phyloP scores from a whole-genome alignment of 495 filamentous ascomycete species.

The Physcia stellaris region DNA sequence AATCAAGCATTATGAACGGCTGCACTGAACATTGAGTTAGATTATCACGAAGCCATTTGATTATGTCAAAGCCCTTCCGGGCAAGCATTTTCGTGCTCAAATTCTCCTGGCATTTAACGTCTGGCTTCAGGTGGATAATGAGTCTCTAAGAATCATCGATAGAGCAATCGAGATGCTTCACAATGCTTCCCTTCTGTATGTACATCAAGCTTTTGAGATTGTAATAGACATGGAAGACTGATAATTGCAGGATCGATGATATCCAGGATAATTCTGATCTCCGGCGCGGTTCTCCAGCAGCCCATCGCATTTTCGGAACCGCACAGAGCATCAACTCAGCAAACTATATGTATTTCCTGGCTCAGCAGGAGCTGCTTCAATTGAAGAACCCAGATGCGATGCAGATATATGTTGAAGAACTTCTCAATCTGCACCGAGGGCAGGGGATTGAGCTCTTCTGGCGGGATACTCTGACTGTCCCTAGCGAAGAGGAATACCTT shows the following conservation, averaged over 20 bases:
- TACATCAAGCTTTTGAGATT: neutral
- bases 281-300: slow-evolving; percentile 75
- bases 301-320: slow-evolving; percentile 82
- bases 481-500: slow-evolving; percentile 9
- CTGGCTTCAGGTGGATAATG: slow-evolving; percentile 10
- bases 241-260: slow-evolving; percentile 23
- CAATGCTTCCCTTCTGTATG: slow-evolving; percentile 15
- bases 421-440: slow-evolving; percentile 19
- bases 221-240: neutral
- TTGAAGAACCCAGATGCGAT: slow-evolving; percentile 25
- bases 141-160: slow-evolving; percentile 7
- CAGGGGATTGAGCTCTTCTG: slow-evolving; percentile 10
- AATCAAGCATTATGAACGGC: slow-evolving; percentile 4
- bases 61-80: slow-evolving; percentile 8
- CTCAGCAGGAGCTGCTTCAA: slow-evolving; percentile 44
- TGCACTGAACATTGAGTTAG: neutral
- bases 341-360: slow-evolving; percentile 90
- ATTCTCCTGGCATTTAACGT: slow-evolving; percentile 11
- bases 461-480: slow-evolving; percentile 3
- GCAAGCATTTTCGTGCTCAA: slow-evolving; percentile 1
- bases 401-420: too few species aligned
- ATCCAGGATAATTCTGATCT: slow-evolving; percentile 58
- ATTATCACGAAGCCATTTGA: slow-evolving; percentile 7
- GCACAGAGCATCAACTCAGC: slow-evolving; percentile 92
- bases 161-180: slow-evolving; percentile 12